These are phyloP conservation scores for Osmanthus fragrans DNA, from an alignment of 257 asterid species.

Conservation along the genomic window DNA sequence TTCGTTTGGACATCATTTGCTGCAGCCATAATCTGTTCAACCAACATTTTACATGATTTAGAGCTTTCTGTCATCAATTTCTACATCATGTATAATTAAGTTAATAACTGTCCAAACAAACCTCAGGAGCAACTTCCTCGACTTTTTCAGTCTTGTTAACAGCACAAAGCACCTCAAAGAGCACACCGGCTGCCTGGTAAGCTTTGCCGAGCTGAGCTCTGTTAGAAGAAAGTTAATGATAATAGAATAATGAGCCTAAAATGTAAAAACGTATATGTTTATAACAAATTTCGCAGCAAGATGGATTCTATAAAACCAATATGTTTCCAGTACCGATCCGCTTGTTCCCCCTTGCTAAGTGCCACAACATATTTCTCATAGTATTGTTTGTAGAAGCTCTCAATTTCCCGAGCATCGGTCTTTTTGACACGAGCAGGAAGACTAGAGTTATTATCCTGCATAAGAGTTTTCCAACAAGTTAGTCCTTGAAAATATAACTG, in stretches of 20 bases:
- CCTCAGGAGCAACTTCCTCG: slow-evolving; percentile 86
- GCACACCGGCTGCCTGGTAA: slow-evolving; percentile 96
- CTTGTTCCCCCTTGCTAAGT: slow-evolving; percentile 94
- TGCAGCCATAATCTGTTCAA: slow-evolving; percentile 71
- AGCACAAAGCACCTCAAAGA: slow-evolving; percentile 98
- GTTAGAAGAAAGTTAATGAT: slow-evolving; percentile 11
- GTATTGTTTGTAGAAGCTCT: slow-evolving; percentile 95
- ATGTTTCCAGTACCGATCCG: slow-evolving; percentile 61
- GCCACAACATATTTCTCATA: slow-evolving; percentile 89
- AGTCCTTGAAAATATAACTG: not conserved
- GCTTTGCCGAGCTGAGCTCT: slow-evolving; percentile 99
- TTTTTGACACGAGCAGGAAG: slow-evolving; percentile 82
- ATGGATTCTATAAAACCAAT: not conserved
- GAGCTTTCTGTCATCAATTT: slow-evolving; percentile 3
- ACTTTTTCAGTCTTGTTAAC: slow-evolving; percentile 61
- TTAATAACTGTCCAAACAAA: slow-evolving; percentile 25
- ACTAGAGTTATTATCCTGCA: slow-evolving; percentile 87
- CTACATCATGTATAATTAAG: not conserved
- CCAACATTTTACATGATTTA: not conserved
- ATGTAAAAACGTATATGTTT: too few species aligned
- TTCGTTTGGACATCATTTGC: slow-evolving; percentile 79
- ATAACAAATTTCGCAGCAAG: too few species aligned
- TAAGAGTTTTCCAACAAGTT: slow-evolving; percentile 7
- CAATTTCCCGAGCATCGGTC: slow-evolving; percentile 96
- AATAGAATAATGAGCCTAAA: too few species aligned